Percentiles rank a stretch among this genome's conserved stretches.
Evolutionary conservation across 139 green algal genomes (phyloP).

Genomic region (Gonium pectorale): DNA sequence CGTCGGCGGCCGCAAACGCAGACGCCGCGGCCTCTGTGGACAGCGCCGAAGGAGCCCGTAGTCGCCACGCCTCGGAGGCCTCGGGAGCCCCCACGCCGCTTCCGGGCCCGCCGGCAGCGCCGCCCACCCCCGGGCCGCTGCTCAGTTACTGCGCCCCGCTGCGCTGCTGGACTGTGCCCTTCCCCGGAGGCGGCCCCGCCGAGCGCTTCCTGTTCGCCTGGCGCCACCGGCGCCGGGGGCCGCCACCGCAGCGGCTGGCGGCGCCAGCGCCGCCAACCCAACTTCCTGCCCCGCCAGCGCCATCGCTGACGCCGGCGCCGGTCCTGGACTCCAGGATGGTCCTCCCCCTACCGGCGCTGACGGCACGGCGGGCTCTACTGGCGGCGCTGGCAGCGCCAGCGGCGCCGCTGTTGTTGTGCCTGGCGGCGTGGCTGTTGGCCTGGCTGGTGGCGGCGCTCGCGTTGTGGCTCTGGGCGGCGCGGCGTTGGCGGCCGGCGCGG

Average conservation of each 20-base stretch:
- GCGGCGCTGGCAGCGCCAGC: neutral
- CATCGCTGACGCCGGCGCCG: neutral
- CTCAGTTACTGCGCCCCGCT: neutral
- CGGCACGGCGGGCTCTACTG: neutral
- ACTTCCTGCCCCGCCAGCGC: too few species aligned
- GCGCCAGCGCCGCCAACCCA: neutral
- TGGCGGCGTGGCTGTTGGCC: neutral
- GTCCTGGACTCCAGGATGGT: neutral
- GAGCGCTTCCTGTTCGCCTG: neutral
- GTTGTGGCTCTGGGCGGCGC: neutral
- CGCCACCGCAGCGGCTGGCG: neutral
- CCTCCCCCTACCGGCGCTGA: neutral
- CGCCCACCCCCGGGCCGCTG: neutral
- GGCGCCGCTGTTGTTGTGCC: neutral
- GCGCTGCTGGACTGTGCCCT: slow-evolving; percentile 4
- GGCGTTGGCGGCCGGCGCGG: neutral
- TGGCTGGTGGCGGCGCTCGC: neutral
- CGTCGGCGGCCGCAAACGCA: too few species aligned
- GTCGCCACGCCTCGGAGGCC: too few species aligned
- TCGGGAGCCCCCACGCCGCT: too few species aligned
- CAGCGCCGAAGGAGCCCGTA: too few species aligned
- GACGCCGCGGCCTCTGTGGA: too few species aligned
- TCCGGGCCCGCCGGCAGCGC: too few species aligned
- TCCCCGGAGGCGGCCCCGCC: neutral
- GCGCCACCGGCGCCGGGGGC: neutral